Evolutionary conservation across 1,284 basidiomycete species (phyloP).

Genomic region (Amylostereum areolatum): DNA sequence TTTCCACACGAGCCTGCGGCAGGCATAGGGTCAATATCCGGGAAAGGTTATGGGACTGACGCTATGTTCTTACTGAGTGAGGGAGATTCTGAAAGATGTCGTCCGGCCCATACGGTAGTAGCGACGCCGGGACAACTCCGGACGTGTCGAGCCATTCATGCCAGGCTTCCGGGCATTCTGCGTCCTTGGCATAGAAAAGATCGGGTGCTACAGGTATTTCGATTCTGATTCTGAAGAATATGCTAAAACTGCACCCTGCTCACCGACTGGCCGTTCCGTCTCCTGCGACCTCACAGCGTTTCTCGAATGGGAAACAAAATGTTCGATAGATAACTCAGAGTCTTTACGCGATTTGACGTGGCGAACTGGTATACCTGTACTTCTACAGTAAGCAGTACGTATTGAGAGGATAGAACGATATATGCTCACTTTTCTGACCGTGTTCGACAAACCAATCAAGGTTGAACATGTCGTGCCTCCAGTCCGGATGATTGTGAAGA

Average conservation of each 20-base stretch:
- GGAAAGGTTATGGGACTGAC: neutral
- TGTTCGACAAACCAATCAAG: slow-evolving; percentile 36
- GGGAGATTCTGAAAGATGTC: slow-evolving; percentile 55
- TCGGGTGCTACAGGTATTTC: no score
- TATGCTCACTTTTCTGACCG: slow-evolving; percentile 27
- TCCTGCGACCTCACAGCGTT: no score
- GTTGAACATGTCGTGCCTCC: slow-evolving; percentile 49
- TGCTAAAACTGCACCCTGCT: no score
- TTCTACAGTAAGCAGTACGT: no score
- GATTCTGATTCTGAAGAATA: no score
- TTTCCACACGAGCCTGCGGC: slow-evolving; percentile 52
- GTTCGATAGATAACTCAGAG: slow-evolving; percentile 16
- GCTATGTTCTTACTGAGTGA: slow-evolving; percentile 28
- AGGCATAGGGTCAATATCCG: neutral
- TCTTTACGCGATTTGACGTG: slow-evolving; percentile 24
- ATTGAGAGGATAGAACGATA: neutral
- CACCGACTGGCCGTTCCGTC: no score
- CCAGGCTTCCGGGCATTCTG: slow-evolving; percentile 59
- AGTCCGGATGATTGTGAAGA: slow-evolving; percentile 44
- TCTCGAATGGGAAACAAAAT: slow-evolving; percentile 12
- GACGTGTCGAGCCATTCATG: slow-evolving; percentile 44
- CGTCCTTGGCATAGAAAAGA: slow-evolving; percentile 68
- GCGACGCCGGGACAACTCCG: slow-evolving; percentile 38
- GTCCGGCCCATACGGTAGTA: slow-evolving; percentile 42
- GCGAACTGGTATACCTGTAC: slow-evolving; percentile 4